phyloP scores from a whole-genome alignment of 371 early-diverging fungal genomes.

The Cokeromyces recurvatus region DNA sequence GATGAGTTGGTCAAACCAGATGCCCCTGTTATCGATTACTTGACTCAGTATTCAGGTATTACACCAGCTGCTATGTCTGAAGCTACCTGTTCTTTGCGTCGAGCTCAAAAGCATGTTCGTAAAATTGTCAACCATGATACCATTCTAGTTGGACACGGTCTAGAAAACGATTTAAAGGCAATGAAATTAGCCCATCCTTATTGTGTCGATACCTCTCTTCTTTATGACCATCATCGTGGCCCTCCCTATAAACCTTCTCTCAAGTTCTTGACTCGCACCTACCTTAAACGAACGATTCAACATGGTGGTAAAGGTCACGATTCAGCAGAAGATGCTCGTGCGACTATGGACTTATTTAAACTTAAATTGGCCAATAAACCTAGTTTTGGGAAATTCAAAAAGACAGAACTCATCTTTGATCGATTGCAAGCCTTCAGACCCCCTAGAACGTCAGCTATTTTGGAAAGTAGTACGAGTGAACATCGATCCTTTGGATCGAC shows the following conservation, averaged over 20 bases:
- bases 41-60: slow-evolving; percentile 72
- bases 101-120: slow-evolving; percentile 54
- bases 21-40: slow-evolving; percentile 63
- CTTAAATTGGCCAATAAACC: slow-evolving; percentile 49
- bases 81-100: slow-evolving; percentile 51
- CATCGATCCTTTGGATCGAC: slow-evolving; percentile 17
- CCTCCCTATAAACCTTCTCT: slow-evolving; percentile 59
- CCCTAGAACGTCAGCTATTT: slow-evolving; percentile 34
- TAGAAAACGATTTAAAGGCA: slow-evolving; percentile 40
- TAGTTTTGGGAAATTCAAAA: slow-evolving; percentile 45
- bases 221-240: slow-evolving; percentile 59
- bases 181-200: slow-evolving; percentile 54
- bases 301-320: slow-evolving; percentile 62
- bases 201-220: slow-evolving; percentile 67
- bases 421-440: slow-evolving; percentile 40
- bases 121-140: slow-evolving; percentile 53
- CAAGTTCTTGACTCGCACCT: slow-evolving; percentile 50
- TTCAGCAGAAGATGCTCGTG: slow-evolving; percentile 71
- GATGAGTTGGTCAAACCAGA: slow-evolving; percentile 73
- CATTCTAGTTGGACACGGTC: slow-evolving; percentile 48
- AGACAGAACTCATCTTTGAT: slow-evolving; percentile 47
- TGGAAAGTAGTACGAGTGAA: slow-evolving; percentile 28
- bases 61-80: slow-evolving; percentile 49
- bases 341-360: slow-evolving; percentile 68
- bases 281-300: slow-evolving; percentile 63